Percentiles rank a stretch among this genome's conserved stretches.
Conservation (phyloP, 768 basidiomycete species). For the Megacollybia marginata region DNA sequence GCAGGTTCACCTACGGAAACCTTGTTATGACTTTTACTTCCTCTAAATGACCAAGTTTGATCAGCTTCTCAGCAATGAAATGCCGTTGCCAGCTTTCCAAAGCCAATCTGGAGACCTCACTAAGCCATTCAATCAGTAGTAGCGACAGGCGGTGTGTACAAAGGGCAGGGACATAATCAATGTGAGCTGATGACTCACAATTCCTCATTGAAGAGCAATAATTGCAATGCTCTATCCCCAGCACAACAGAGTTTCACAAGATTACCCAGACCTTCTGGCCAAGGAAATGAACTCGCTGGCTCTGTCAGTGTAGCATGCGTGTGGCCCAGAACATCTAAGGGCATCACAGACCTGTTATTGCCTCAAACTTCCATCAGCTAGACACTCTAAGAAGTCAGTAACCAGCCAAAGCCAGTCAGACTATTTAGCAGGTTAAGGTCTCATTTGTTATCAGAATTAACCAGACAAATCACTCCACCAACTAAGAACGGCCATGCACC, state of each 20-base stretch:
- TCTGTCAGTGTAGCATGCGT: slow-evolving; percentile 85
- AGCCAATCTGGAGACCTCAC: slow-evolving; percentile 80
- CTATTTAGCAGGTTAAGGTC: slow-evolving; percentile 93
- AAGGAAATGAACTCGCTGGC: slow-evolving; percentile 78
- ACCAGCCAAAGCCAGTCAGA: slow-evolving; percentile 68
- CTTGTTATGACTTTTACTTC: slow-evolving; percentile 81
- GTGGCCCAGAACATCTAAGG: slow-evolving; percentile 88
- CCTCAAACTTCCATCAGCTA: slow-evolving; percentile 82
- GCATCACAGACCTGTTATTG: slow-evolving; percentile 91
- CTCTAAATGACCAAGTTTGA: slow-evolving; percentile 80
- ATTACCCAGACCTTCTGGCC: slow-evolving; percentile 68
- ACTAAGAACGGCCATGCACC: slow-evolving; percentile 89
- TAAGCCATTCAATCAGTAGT: slow-evolving; percentile 90
- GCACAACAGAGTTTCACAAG: slow-evolving; percentile 75
- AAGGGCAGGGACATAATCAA: slow-evolving; percentile 90
- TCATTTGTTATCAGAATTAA: slow-evolving; percentile 95
- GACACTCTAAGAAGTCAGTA: slow-evolving; percentile 80
- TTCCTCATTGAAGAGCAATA: slow-evolving; percentile 91
- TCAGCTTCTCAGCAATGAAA: slow-evolving; percentile 44
- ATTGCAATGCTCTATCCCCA: slow-evolving; percentile 89
- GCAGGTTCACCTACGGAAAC: slow-evolving; percentile 80
- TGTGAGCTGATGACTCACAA: slow-evolving; percentile 83
- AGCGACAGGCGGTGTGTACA: slow-evolving; percentile 88
- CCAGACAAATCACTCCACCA: slow-evolving; percentile 94
- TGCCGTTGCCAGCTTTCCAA: slow-evolving; percentile 49